Base-by-base conservation (phyloP, 2,329 filamentous ascomycete genomes). In the Cryphonectria parasitica region DNA sequence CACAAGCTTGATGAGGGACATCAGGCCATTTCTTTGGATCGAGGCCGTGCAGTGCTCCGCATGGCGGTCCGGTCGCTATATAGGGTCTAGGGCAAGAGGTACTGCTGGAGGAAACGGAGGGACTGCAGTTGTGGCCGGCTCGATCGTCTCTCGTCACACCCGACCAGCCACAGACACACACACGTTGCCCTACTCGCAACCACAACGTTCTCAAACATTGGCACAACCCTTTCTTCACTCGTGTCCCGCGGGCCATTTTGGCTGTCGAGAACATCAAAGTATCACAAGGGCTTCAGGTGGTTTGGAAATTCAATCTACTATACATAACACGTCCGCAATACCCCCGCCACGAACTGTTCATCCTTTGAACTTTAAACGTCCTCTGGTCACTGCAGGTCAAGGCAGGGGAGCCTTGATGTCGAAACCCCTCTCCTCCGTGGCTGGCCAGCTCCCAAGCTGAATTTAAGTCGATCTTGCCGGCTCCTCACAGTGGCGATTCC, bases 161-260 rank as follows among this genome's bases (percentile, higher is more conserved):
- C 34, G 34, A 52, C 25, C 64, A 39, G 15, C 64, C 43, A 13
- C 31, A 34, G 3, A 34, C 34, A 34, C 36, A 39, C 8, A 39
- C 36, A 58, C n/a, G 49, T 66, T 49, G 49, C 41, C 45, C 64
- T 41, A 28, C 64, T 43, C 22, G 45, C 64, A 17, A 58, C 64
- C 15, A 64, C 61, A 19, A 49, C 45, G 31, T 19, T 25, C n/a
- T n/a, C 39, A 64, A 64, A 45, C 61, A 31, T 19, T 31, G 64
- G 64, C 45, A 31, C 19, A 19, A 31, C 39, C 52, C 43, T 22
- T 60, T 31, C 39, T 43, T 19, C 52, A 58, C n/a, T 52, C 54
- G 4, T 15, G 25, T 52, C 22, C 10, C 49, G 54, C 54, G 28
- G 54, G 54, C 62, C n/a, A 25, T 65, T 36, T 54, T 49, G 31